Evolutionary conservation across 1,139 yeast species (phyloP).

Genomic region (Magnusiomyces ingens): DNA sequence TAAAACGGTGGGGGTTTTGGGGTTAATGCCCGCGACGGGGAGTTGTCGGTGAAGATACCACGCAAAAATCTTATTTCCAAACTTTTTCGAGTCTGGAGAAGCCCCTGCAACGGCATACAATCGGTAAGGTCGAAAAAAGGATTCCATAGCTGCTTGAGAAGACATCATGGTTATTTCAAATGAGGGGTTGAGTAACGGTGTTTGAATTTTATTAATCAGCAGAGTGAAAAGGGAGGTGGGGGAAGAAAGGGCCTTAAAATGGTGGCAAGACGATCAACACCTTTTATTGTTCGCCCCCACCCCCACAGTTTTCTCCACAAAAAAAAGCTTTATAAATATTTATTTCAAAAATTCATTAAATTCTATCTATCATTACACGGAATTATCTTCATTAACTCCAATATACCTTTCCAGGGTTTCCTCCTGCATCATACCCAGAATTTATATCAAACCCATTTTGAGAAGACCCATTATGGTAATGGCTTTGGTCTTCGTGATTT

Average conservation of each 20-base stretch:
- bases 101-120: conserved; percentile 70
- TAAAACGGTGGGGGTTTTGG: conserved; percentile 45
- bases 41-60: conserved; percentile 60
- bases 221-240: neutral
- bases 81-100: conserved; percentile 55
- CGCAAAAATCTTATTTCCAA: conserved; percentile 59
- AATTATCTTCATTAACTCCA: too few relatives aligned
- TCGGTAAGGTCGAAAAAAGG: conserved; percentile 47
- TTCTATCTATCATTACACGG: too few relatives aligned
- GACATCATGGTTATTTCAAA: neutral
- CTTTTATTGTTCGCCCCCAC: neutral
- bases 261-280: neutral
- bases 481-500: too few relatives aligned
- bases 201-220: neutral
- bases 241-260: neutral
- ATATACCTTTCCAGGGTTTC: too few relatives aligned
- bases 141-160: conserved; percentile 23
- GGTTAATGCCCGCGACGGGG: conserved; percentile 61
- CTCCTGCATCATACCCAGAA: too few relatives aligned
- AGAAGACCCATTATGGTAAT: too few relatives aligned
- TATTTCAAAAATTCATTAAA: too few relatives aligned
- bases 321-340: too few relatives aligned
- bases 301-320: neutral
- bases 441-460: too few relatives aligned
- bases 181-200: neutral